Evolutionary conservation across 169 alveolate species (phyloP), one percentile per base, ranked within the genome.

Genomic region (Plasmodium coatneyi): DNA sequence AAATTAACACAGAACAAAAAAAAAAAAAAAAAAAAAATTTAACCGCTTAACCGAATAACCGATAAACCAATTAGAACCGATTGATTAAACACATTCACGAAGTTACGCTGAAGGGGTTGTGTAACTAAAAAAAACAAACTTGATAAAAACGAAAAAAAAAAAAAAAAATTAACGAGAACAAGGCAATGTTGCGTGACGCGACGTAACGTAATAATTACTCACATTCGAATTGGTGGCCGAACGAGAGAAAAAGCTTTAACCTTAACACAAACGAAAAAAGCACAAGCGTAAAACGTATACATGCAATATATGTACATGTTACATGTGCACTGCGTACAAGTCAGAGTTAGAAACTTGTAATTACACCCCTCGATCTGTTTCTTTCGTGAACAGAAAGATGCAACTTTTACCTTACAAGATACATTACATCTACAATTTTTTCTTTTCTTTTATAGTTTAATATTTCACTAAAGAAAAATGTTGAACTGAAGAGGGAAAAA

Each of bases 321-420:
- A 43, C 16, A 81, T 3, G 34, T 49, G 49, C 39, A 81, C 22
- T 28, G 14, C n/a, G 70, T 5, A 81, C 56, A 49, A 54, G n/a
- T 54, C 56, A 81, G 70, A 54, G 28, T 81, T 28, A 36, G 54
- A 81, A 49, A 41, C 79, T 36, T 81, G 39, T 22, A 81, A 81
- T 81, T 54, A 49, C 25, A 1, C 12, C 52, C 52, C 52, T 78
- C 28, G n/a, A 81, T 28, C 80, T 81, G 89, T 81, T 81, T 9
- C 87, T n/a, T 52, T 81, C 28, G 80, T 81, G 89, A 52, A 81
- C n/a, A 46, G 56, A 12, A 46, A 81, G 32, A 49, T 52, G 70
- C 49, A 81, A 81, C 70, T 49, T 54, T 81, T 36, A 81, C 66
- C 80, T 70, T 43, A n/a, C 41, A 54, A 81, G 70, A 81, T 81